Conservation (phyloP, 1,284 basidiomycete species). For the Ceratobasidium sp. region DNA sequence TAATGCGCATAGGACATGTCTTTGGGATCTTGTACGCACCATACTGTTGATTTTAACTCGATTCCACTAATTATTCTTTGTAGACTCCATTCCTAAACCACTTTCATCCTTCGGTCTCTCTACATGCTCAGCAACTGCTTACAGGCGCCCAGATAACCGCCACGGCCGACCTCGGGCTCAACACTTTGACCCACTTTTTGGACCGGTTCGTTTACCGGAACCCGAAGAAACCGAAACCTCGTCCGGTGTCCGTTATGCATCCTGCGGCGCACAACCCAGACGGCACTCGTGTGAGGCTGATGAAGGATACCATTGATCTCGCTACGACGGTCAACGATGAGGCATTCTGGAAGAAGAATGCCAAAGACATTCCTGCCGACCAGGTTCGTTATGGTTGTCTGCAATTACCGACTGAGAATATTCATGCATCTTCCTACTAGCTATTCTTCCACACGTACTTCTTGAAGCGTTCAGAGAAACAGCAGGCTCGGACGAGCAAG, state of each 20-base stretch:
- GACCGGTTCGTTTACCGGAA: constrained; percentile 94
- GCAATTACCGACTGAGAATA: not conserved
- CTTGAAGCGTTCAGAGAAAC: constrained; percentile 58
- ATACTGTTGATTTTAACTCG: not conserved
- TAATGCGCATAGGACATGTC: constrained; percentile 77
- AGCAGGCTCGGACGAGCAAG: constrained; percentile 58
- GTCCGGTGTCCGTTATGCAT: constrained; percentile 93
- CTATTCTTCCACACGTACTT: constrained; percentile 63
- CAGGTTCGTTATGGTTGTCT: constrained; percentile 60
- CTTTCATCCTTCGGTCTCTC: constrained; percentile 89
- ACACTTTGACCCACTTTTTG: constrained; percentile 92
- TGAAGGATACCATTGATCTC: constrained; percentile 64
- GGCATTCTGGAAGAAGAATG: constrained; percentile 75
- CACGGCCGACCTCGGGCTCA: constrained; percentile 86
- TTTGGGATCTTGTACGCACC: constrained; percentile 84
- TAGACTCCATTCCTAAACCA: constrained; percentile 83
- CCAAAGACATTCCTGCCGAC: constrained; percentile 84
- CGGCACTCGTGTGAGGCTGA: constrained; percentile 69
- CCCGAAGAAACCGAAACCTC: constrained; percentile 81
- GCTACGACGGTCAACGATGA: constrained; percentile 74
- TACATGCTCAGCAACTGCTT: constrained; percentile 86
- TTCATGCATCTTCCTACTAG: constrained; percentile 62
- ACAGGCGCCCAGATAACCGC: constrained; percentile 69
- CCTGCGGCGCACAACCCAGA: constrained; percentile 72
- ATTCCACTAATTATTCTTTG: not conserved